Evolutionary conservation across 139 green algal genomes (phyloP).

Genomic region (Pseudopediastrum boryanum): DNA sequence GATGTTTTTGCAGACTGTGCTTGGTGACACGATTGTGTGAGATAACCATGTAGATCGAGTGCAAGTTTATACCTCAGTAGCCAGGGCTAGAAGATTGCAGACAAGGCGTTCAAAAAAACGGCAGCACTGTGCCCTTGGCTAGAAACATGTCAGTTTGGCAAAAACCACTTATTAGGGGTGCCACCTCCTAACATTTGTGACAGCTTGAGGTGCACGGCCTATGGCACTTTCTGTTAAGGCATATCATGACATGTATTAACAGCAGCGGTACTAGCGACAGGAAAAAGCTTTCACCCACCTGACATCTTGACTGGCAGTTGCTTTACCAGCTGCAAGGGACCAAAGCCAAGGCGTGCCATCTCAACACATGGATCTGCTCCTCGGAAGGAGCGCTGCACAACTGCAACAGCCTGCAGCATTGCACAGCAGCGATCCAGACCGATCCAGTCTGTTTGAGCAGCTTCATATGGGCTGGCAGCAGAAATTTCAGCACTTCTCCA

Average conservation of each 20-base stretch:
- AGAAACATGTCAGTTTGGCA: not conserved
- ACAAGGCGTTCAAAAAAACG: not conserved
- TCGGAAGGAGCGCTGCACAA: conserved; percentile 84
- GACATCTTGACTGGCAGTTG: conserved; percentile 88
- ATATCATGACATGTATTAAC: too few species aligned
- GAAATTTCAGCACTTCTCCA: conserved; percentile 11
- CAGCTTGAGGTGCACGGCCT: not conserved
- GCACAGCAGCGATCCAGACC: too few species aligned
- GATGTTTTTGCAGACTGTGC: too few species aligned
- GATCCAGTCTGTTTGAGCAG: not conserved
- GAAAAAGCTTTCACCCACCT: conserved; percentile 46
- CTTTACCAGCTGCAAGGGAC: conserved; percentile 68
- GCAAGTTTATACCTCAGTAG: too few species aligned
- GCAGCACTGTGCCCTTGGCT: too few species aligned
- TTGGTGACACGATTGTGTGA: too few species aligned
- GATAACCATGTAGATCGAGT: too few species aligned
- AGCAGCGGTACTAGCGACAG: not conserved
- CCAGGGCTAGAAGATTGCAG: not conserved
- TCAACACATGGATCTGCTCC: conserved; percentile 52
- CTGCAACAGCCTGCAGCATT: conserved; percentile 73
- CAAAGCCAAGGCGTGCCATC: conserved; percentile 85
- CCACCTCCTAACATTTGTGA: too few species aligned
- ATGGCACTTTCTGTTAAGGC: not conserved
- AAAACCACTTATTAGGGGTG: not conserved
- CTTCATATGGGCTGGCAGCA: not conserved